Conservation (phyloP, 2,329 filamentous ascomycete species). For the Epichloe gansuensis region DNA sequence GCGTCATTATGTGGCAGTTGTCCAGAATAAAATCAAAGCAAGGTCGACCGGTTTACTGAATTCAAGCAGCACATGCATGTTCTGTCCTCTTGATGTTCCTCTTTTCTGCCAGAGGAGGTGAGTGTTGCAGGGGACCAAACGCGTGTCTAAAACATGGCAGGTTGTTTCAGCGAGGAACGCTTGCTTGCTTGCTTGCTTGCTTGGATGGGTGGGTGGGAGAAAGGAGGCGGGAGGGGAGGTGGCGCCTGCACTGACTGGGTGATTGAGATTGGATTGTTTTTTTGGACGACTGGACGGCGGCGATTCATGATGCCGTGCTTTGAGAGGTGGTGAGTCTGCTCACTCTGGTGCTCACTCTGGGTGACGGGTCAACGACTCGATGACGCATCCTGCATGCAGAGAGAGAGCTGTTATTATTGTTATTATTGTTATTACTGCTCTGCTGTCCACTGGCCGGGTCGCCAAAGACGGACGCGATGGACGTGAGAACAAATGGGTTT, state of each 20-base stretch:
- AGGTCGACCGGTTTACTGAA: too few relatives aligned
- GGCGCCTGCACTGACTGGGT: background rate
- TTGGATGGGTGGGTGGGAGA: too few relatives aligned
- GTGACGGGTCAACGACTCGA: too few relatives aligned
- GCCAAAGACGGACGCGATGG: background rate
- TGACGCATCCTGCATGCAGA: background rate
- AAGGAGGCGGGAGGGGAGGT: background rate
- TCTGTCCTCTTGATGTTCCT: too few relatives aligned
- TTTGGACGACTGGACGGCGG: background rate
- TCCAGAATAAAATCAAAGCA: too few relatives aligned
- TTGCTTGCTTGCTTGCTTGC: background rate
- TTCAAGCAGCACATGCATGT: too few relatives aligned
- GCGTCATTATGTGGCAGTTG: too few relatives aligned
- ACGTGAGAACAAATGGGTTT: background rate
- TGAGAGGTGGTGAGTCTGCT: background rate
- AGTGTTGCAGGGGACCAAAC: background rate
- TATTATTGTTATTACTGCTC: too few relatives aligned
- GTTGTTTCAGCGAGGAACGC: background rate
- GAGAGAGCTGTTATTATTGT: background rate
- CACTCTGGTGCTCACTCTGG: too few relatives aligned
- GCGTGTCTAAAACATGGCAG: background rate
- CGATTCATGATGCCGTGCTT: too few relatives aligned
- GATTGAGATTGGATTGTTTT: background rate
- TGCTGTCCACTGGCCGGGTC: background rate
- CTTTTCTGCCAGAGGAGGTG: background rate